Evolutionary conservation across 2,329 filamentous ascomycete species (phyloP).

Genomic region (Remersonia thermophila): DNA sequence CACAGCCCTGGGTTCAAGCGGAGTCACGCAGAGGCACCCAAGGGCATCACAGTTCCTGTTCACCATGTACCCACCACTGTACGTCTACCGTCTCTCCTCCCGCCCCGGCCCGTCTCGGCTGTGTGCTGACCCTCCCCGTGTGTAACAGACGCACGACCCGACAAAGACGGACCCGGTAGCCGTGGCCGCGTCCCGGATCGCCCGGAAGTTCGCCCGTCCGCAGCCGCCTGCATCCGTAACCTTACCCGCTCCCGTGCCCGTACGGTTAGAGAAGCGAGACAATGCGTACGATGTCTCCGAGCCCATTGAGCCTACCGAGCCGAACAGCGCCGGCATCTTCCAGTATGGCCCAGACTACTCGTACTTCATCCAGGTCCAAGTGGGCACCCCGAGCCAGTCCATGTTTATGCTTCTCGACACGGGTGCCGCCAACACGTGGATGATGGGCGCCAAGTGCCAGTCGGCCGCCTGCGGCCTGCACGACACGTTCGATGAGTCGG

Average conservation of each 20-base stretch:
- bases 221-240: no score
- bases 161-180: slow-evolving; percentile 27
- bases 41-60: slow-evolving; percentile 30
- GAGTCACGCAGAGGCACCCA: no score
- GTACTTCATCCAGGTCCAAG: slow-evolving; percentile 46
- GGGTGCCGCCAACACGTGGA: slow-evolving; percentile 65
- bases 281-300: slow-evolving; percentile 37
- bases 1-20: slow-evolving; percentile 5
- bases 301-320: slow-evolving; percentile 32
- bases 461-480: slow-evolving; percentile 56
- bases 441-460: slow-evolving; percentile 61
- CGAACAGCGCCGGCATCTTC: slow-evolving; percentile 42
- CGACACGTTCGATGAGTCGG: slow-evolving; percentile 51
- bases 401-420: slow-evolving; percentile 55
- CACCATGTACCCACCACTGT: slow-evolving; percentile 22
- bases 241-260: no score
- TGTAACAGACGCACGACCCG: slow-evolving; percentile 22
- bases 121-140: background rate
- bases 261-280: slow-evolving; percentile 26
- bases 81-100: slow-evolving; percentile 21
- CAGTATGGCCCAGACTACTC: slow-evolving; percentile 56
- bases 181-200: slow-evolving; percentile 26
- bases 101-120: background rate
- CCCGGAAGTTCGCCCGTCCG: slow-evolving; percentile 27
- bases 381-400: slow-evolving; percentile 42